Base-by-base conservation (phyloP, 2,329 filamentous ascomycete genomes). In the Pyrenophora tritici-repentis region DNA sequence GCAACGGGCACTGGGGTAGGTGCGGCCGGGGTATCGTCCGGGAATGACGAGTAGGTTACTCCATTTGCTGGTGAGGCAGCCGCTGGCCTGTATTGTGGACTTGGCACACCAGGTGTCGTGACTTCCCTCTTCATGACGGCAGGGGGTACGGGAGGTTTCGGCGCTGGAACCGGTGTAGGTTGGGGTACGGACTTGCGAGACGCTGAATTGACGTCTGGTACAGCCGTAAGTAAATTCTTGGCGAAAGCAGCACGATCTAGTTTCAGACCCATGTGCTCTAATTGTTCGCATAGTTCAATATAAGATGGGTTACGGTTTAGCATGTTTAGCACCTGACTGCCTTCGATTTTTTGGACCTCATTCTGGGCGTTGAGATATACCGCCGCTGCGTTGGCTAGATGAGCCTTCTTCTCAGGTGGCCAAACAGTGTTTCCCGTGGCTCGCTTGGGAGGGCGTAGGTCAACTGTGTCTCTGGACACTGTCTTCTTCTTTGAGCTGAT, bases 231-330 rank as follows among this genome's bases (percentile, higher is more conserved):
- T 13, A 86, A 65, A 53, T 75, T 76, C 55, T 79, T 75, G 9
- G 83, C 83, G 40, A 86, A 81, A 0, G 74, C 68, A 5, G 79
- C 77, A 46, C 81, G 74, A 55, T 84, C 79, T 29, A 85, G 72
- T 26, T 66, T 72, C 13, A 83, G 69, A 0, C 78, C 79, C 58
- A 74, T 74, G 1, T 58, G 62, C 54, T 86, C 83, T 4, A 85
- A 66, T 38, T 74, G 72, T 52, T 81, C 76, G 59, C 83, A 86
- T 2, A 85, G 67, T 42, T 81, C 75, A 51, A 79, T 76, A 55
- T 85, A 85, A 2, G 76, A 81, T 2, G 82, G 81, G 56, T 84
- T 83, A 6, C 69, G 63, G 42, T 83, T 73, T 7, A 86, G 71
- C 32, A 84, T 73, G 1, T 62, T 65, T 17, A 78, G 63, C 8